Evolutionary conservation across 2,329 filamentous ascomycete genomes (phyloP), one percentile per base, ranked within the genome.

Genomic region (Cladosporium sp.): DNA sequence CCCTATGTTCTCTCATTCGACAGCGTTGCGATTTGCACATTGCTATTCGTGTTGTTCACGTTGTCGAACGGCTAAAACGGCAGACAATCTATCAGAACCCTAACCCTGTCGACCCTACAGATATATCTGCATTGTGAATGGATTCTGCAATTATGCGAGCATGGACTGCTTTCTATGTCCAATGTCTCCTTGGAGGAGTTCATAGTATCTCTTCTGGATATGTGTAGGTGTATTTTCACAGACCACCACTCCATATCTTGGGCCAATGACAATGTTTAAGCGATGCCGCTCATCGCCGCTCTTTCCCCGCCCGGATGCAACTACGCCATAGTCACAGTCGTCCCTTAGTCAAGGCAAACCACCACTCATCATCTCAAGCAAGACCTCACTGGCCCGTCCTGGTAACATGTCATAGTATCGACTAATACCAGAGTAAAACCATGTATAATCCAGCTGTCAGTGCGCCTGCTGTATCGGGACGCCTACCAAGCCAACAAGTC

Each of bases 391-490:
- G 41, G 10, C 38, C 7, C 15, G 8, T 21, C 6, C 6, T 21
- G 38, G 15, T 6, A 1, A n/a, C 15, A 18, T 44, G 18, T n/a
- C 18, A 44, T n/a, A n/a, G 38, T 10, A 44, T 7, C 36, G 36
- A 3, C 36, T 44, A 5, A 10, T 44, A 24, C 7, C n/a, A 11
- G n/a, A 47, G 3, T 21, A 11, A 10, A 21, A 1, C 11, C n/a
- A 55, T 55, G 52, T 30, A 55, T 18, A 55, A 55, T 14, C 52
- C 52, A 34, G 52, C 28, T 14, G 52, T 34, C 8, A 55, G 52
- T 15, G 52, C 28, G 28, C 52, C 52, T 21, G 52, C 28, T 34
- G 28, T n/a, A 3, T 1, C 32, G 34, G 18, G 8, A 4, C 52
- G 10, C 15, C 18, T 32, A n/a, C 8, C 8, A 2, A 18, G 12